These are phyloP conservation scores for Linum lewisii DNA, from an alignment of 345 rosid species.

Conservation along the genomic window DNA sequence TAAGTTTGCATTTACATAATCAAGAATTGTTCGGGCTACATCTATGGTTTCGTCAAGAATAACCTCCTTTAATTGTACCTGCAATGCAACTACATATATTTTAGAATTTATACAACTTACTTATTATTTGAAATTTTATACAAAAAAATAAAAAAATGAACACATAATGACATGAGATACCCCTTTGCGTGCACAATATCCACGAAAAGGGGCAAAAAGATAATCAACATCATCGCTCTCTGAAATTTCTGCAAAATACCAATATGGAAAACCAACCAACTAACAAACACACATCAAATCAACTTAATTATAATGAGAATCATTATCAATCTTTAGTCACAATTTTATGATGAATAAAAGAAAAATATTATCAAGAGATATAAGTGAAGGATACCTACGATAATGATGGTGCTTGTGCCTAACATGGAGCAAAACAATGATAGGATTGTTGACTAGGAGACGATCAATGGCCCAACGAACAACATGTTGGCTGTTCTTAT, in stretches of 20 bases:
- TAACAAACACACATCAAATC: conserved; percentile 3
- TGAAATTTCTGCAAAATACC: conserved; percentile 13
- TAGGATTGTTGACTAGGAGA: conserved; percentile 32
- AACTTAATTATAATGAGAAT: neutral
- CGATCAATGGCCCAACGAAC: conserved; percentile 86
- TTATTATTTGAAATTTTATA: neutral
- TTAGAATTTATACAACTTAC: neutral
- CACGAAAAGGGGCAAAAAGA: conserved; percentile 58
- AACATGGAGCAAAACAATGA: conserved; percentile 53
- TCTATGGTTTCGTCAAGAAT: conserved; percentile 47
- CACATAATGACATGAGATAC: conserved; percentile 18
- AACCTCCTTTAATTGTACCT: conserved; percentile 57
- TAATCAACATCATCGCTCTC: conserved; percentile 19
- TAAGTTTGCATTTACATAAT: conserved; percentile 41
- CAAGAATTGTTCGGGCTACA: conserved; percentile 46
- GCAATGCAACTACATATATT: neutral
- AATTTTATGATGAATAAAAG: neutral
- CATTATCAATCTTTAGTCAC: neutral
- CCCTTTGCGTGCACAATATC: conserved; percentile 80
- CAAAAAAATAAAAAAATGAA: neutral
- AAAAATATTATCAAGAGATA: conserved; percentile 7
- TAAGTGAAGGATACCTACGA: conserved; percentile 55
- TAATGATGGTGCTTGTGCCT: conserved; percentile 30
- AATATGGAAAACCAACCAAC: no score
- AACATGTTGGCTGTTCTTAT: conserved; percentile 71